Base-by-base conservation (phyloP, 345 rosid species). In the Hibiscus syriacus region DNA sequence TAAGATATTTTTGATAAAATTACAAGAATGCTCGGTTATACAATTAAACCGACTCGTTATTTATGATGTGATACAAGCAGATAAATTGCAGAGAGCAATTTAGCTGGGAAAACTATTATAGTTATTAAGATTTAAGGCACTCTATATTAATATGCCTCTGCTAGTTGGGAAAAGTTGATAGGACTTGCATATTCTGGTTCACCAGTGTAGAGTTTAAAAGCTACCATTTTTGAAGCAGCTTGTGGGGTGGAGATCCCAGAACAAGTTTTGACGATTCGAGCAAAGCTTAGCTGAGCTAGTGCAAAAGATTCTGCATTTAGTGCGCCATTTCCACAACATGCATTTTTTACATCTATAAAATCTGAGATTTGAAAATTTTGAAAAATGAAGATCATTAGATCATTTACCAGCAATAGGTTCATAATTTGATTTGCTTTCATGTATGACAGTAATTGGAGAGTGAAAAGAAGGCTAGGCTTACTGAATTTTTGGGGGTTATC, bases 181-280 rank as follows among this genome's bases (percentile, higher is more conserved):
- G 92, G 87, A 6, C 79, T 2, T 3, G 75, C 87, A 30, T 71
- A 87, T 74, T 73, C 63, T 0, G 68, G 76, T 0, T 39, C 81
- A 7, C 89, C 87, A 13, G 34, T 2, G 30, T 34, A 84, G 20
- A 84, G 87, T 14, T 81, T 81, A 14, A 23, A 6, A 46, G 92
- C 92, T 1, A 85, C 87, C 72, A 82, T 26, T 39, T 71, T 19
- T 2, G 86, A 71, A 75, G 89, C 89, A 36, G 74, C 59, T 66
- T 4, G 87, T 86, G 0, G 89, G 84, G 56, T 84, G 87, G 72
- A 22, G 13, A 64, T 86, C 87, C 92, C 86, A 86, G 80, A 86
- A 86, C 76, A 84, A 71, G 68, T 76, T 67, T 8, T 64, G 19
- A 2, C 89, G 73, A 16, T 74, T 67, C 0, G 72, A 2, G 50